Base-by-base conservation (phyloP, 2,329 filamentous ascomycete species). In the Pseudonectria foliicola region DNA sequence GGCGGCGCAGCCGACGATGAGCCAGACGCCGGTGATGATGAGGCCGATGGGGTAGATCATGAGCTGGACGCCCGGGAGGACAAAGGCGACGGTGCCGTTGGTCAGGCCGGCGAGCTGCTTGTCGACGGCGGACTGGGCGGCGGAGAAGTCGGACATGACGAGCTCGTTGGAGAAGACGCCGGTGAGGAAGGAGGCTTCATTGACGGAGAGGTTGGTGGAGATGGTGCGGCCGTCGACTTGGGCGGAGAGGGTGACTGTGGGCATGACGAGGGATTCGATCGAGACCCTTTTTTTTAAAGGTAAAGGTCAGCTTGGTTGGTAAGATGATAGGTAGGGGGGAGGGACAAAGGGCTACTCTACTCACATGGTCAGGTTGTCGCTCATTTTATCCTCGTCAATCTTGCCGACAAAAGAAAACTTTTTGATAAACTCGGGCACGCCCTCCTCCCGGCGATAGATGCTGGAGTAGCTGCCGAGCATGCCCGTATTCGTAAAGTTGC, bases 1-100 rank as follows among this genome's bases (percentile, higher is more conserved):
- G 14, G 71, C 74, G 1, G 58, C 56, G 6, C 77, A 33, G 16
- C 80, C 75, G 13, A 82, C 40, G 1, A 71, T 43, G 2, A 76
- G 57, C 80, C 83, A 88, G 10, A 72, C 50, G 26, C 71, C 62
- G 3, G 75, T 82, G 48, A 88, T 69, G 45, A 85, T 63, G n/a
- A 82, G 63, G 13, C 83, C 83, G 21, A 81, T 64, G 7, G 83
- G 82, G 58, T 84, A 80, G 40, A 86, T 75, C 49, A 83, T 67
- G 35, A 87, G 68, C 40, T 75, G 70, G 26, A 76, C 70, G 29
- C 83, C 83, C 0, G 83, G 83, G 2, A 88, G 63, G 11, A 85
- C 67, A 46, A 87, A 87, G 2, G 80, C 75, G 10, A 73, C 66
- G 11, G 68, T 72, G 43, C 69, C 68, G 49, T 73, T 72, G 32